Evolutionary conservation across 495 filamentous ascomycete species (phyloP).

Genomic region (Chaetomium tenue): DNA sequence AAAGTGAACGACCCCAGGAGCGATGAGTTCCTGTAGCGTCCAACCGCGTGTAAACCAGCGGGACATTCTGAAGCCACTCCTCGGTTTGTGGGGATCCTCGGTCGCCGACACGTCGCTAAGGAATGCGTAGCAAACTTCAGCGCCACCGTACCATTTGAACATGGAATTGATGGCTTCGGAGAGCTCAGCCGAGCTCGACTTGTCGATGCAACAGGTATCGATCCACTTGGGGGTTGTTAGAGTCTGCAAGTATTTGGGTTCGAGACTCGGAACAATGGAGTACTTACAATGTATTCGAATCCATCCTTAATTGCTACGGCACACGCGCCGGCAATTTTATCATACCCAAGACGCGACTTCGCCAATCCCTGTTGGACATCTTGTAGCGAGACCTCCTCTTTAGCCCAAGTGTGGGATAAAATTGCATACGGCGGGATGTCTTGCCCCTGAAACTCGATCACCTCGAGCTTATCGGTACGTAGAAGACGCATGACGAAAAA

Average conservation of each 20-base stretch:
- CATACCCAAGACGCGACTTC: neutral
- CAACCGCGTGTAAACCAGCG: conserved; percentile 44
- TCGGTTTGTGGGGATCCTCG: neutral
- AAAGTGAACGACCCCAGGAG: conserved; percentile 38
- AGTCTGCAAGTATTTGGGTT: neutral
- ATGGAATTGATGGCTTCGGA: conserved; percentile 50
- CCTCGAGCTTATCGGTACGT: conserved; percentile 23
- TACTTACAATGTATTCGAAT: conserved; percentile 38
- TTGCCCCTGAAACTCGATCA: conserved; percentile 26
- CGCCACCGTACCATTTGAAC: conserved; percentile 43
- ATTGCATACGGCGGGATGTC: conserved; percentile 22
- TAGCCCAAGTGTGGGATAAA: conserved; percentile 4
- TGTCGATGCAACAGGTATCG: conserved; percentile 50
- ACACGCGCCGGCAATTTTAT: conserved; percentile 38
- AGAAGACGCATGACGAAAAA: conserved; percentile 31
- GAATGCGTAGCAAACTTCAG: conserved; percentile 38
- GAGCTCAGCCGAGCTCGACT: conserved; percentile 44
- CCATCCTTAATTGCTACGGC: conserved; percentile 26
- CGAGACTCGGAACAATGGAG: conserved; percentile 14
- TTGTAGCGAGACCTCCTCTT: conserved; percentile 1
- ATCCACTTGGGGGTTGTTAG: conserved; percentile 34
- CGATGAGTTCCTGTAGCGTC: conserved; percentile 48
- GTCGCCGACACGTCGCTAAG: conserved; percentile 14
- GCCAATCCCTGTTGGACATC: conserved; percentile 7
- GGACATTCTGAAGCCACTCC: conserved; percentile 20